Evolutionary conservation across 1,284 basidiomycete species (phyloP), one percentile per base, ranked within the genome.

Genomic region (Papiliotrema nemorosa): DNA sequence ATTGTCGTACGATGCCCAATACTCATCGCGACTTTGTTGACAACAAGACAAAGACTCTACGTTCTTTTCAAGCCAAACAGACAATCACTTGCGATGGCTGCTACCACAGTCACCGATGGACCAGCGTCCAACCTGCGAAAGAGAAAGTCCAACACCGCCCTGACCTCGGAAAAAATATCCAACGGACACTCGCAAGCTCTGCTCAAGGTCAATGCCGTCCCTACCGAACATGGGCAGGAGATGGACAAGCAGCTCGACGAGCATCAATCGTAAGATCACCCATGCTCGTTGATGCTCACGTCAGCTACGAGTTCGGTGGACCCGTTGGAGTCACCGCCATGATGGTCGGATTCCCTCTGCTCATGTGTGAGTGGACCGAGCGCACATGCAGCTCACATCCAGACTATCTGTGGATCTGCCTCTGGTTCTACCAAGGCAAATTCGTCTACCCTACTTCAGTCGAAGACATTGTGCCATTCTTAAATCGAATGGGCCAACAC

Each of bases 381-480:
- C 20, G 21, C n/a, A n/a, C 50, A n/a, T 18, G 29, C 3, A 14
- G 21, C 27, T 49, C 39, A 45, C 44, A 7, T n/a, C 35, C 92
- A 93, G 97, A 97, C 77, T 98, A 98, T 78, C 83, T 98, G 60
- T 97, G 91, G 90, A 90, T 92, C 61, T 99, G 96, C 68, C 81
- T 97, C 35, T 92, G 88, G 83, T 96, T 92, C 76, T 93, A 97
- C 72, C 87, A 97, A 60, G 94, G 94, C 47, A 80, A 82, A 62
- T 78, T 96, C 37, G 84, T 88, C n/a, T 76, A 82, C 60, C 92
- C 92, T 0, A 77, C 76, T 27, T 86, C 87, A 12, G 52, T 84
- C 21, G 81, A 82, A 41, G 88, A 90, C 59, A 79, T 93, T 47
- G 64, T 77, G 50, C 90, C 93, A 1, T 96, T 94, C 79, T 72